phyloP scores from a whole-genome alignment of 768 basidiomycete species.

The Podaxis pistillaris region DNA sequence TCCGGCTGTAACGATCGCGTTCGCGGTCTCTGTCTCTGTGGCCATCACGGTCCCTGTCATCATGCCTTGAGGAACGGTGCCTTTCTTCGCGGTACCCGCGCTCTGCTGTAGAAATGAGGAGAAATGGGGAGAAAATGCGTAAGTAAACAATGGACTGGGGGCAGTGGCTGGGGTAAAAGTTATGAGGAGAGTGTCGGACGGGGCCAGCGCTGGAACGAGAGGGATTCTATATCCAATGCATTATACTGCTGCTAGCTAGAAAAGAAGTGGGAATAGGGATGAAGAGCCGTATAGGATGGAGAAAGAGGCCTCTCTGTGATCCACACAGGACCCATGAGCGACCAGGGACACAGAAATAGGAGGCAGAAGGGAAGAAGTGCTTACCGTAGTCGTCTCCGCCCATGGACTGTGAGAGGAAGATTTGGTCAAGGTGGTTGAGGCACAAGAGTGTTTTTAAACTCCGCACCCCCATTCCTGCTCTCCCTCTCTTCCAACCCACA shows the following conservation, averaged over 20 bases:
- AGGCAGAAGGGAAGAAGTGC: constrained; percentile 24
- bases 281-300: background rate
- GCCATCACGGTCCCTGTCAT: constrained; percentile 47
- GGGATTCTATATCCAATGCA: constrained; percentile 9
- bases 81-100: constrained; percentile 65
- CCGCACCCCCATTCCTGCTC: constrained; percentile 24
- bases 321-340: constrained; percentile 15
- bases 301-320: constrained; percentile 13
- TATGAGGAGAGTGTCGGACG: background rate
- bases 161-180: constrained; percentile 21
- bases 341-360: constrained; percentile 6
- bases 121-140: constrained; percentile 46
- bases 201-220: constrained; percentile 2
- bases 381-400: constrained; percentile 62
- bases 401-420: constrained; percentile 20
- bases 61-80: constrained; percentile 66
- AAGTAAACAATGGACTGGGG: constrained; percentile 39
- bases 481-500: constrained; percentile 19
- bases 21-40: constrained; percentile 51
- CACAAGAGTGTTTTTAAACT: constrained; percentile 33
- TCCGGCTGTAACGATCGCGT: constrained; percentile 36
- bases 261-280: constrained; percentile 7
- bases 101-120: constrained; percentile 40
- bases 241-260: constrained; percentile 10
- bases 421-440: constrained; percentile 18